phyloP scores from a whole-genome alignment of 2,329 filamentous ascomycete species.

The Hypoxylon rubiginosum region DNA sequence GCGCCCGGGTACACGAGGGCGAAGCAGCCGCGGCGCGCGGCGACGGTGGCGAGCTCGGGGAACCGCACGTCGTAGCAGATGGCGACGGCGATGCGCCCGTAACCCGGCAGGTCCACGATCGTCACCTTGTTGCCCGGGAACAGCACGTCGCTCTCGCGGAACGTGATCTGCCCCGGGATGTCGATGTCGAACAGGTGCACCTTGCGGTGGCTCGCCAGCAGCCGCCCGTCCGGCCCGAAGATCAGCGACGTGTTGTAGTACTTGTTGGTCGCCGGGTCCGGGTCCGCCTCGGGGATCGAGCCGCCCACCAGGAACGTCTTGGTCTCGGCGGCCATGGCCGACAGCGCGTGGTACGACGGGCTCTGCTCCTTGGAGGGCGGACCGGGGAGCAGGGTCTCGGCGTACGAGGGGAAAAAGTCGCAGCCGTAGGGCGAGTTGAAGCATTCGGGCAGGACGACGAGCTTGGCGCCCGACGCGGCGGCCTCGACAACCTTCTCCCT shows the following conservation, averaged over 20 bases:
- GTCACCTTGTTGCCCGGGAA: constrained; percentile 88
- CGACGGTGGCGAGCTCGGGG: constrained; percentile 91
- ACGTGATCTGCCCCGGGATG: constrained; percentile 94
- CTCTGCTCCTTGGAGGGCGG: constrained; percentile 78
- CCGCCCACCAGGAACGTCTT: constrained; percentile 88
- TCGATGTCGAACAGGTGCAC: constrained; percentile 98
- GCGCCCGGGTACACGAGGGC: constrained; percentile 93
- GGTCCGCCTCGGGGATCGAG: constrained; percentile 87
- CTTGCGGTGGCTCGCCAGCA: constrained; percentile 92
- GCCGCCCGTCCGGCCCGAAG: constrained; percentile 81
- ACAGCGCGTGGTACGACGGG: constrained; percentile 88
- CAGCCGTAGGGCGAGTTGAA: constrained; percentile 99
- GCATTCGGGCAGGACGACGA: constrained; percentile 96
- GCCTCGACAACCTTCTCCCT: constrained; percentile 87
- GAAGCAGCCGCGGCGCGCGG: constrained; percentile 88
- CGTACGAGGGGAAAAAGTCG: constrained; percentile 90
- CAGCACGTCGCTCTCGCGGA: constrained; percentile 91
- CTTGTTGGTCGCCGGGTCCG: constrained; percentile 65
- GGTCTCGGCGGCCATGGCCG: constrained; percentile 82
- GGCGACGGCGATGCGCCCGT: constrained; percentile 86
- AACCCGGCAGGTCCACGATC: constrained; percentile 86
- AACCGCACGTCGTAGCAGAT: constrained; percentile 99
- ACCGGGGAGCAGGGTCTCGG: constrained; percentile 84
- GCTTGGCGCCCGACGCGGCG: constrained; percentile 78
- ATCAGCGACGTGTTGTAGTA: constrained; percentile 93